A percentile compares a stretch with the other conserved stretches of the same genome.
Conservation (phyloP, 2,329 filamentous ascomycete genomes). For the Colletotrichum sp. region DNA sequence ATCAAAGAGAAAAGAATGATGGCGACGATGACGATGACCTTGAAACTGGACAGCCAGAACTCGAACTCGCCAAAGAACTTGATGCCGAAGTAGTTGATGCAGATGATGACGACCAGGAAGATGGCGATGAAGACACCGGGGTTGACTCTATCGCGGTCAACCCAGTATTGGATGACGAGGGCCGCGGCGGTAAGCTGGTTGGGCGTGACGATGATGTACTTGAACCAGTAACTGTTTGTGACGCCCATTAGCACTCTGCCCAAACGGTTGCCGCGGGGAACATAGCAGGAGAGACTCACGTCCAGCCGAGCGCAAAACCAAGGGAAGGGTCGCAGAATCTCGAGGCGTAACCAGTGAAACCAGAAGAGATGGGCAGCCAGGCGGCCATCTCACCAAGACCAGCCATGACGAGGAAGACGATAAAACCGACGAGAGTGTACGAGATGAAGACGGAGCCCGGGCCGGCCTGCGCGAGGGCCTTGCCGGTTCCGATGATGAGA, state of each 20-base stretch:
- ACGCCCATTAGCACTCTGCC: conserved; percentile 72
- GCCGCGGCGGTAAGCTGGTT: conserved; percentile 85
- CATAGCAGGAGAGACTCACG: conserved; percentile 46
- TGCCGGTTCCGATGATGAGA: conserved; percentile 73
- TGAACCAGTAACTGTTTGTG: conserved; percentile 61
- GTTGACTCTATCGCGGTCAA: conserved; percentile 68
- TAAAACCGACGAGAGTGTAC: conserved; percentile 70
- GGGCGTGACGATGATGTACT: conserved; percentile 87
- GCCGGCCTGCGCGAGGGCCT: conserved; percentile 56
- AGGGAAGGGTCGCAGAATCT: conserved; percentile 82
- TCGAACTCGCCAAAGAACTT: conserved; percentile 71
- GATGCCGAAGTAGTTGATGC: conserved; percentile 75
- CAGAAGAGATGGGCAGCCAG: conserved; percentile 78
- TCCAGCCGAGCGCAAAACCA: conserved; percentile 79
- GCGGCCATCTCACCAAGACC: conserved; percentile 85
- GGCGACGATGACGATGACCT: conserved; percentile 70
- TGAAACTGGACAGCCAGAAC: conserved; percentile 70
- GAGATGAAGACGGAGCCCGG: conserved; percentile 75
- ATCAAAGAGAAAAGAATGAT: conserved; percentile 70
- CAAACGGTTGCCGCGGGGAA: background rate
- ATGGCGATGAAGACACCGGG: conserved; percentile 81
- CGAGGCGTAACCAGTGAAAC: conserved; percentile 82
- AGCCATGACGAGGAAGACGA: conserved; percentile 84
- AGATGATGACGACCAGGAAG: conserved; percentile 66
- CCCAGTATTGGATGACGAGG: conserved; percentile 81